Base-by-base conservation (phyloP, 2,329 filamentous ascomycete genomes). In the Trichoderma koningiopsis region DNA sequence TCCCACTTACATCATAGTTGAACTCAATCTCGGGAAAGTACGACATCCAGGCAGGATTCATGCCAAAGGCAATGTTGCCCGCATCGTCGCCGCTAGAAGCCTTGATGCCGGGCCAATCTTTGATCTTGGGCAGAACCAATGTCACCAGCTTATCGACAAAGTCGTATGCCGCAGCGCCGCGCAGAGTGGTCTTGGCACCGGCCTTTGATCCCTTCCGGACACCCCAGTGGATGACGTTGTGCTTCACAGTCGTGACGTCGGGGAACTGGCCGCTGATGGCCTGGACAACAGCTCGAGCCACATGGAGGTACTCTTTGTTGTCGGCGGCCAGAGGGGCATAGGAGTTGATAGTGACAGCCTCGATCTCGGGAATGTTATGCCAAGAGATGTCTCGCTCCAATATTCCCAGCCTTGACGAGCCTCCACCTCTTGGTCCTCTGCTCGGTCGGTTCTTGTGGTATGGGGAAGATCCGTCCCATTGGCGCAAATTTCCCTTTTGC, bases 11-110 rank as follows among this genome's bases (percentile, higher is more conserved):
- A 81, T 97, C 93, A 77, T 96, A 97, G 83, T 97, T 97, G 75
- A 93, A 89, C 81, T 97, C 94, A 57, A 99, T 88, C 83, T 99
- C 96, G 0, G 96, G 96, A 82, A 98, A 99, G 73, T 92, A 83
- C 62, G 91, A 89, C 75, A 97, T 89, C 74, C 91, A 88, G 70
- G 93, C 90, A 5, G 90, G 85, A 16, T 86, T 86, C 75, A 99
- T 85, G 73, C 96, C 96, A 79, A 94, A 95, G 11, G 86, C 86
- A 73, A 99, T 86, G 79, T 98, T 97, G 47, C 96, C 96, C 71
- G 91, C 91, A 76, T 89, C 90, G 79, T 99, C 96, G 76, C 96
- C 96, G 49, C 92, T 92, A 55, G 76, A 79, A 70, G 80, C 85
- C 73, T 81, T 77, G 68, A 89, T 76, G 24, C 96, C 96, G 68